Percentiles rank a stretch among this genome's conserved stretches.
Evolutionary conservation across 495 filamentous ascomycete species (phyloP).

Genomic region (Acidiella bohemica): DNA sequence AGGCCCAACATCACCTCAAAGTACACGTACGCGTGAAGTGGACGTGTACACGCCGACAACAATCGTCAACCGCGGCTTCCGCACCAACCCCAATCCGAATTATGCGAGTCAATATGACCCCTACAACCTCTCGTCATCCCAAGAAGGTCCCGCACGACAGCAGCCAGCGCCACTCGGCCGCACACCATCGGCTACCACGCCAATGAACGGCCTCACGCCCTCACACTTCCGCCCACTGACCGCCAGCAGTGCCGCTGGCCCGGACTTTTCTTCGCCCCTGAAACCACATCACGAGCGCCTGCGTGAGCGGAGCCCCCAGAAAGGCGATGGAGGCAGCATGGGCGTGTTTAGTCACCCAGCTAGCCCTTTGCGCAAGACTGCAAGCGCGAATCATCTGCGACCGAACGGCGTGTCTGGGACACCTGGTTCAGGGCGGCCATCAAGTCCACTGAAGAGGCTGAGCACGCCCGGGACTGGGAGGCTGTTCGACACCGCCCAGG

Average conservation of each 20-base stretch:
- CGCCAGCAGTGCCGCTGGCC: slow-evolving; percentile 18
- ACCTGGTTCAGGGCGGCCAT: neutral
- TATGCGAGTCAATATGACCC: slow-evolving; percentile 70
- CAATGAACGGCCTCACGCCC: slow-evolving; percentile 8
- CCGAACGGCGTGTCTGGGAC: neutral
- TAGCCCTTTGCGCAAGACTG: slow-evolving; percentile 60
- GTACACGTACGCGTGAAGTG: slow-evolving; percentile 35
- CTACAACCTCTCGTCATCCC: slow-evolving; percentile 35
- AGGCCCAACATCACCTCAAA: slow-evolving; percentile 18
- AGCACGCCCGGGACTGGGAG: slow-evolving; percentile 18
- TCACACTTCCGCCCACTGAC: slow-evolving; percentile 23
- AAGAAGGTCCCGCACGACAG: slow-evolving; percentile 1
- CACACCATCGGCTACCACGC: slow-evolving; percentile 7
- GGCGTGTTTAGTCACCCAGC: slow-evolving; percentile 69
- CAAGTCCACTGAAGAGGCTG: slow-evolving; percentile 20
- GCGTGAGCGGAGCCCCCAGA: slow-evolving; percentile 20
- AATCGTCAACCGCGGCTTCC: slow-evolving; percentile 66
- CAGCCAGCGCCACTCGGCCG: neutral
- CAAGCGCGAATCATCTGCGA: slow-evolving; percentile 9
- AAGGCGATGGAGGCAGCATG: slow-evolving; percentile 62
- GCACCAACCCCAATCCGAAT: slow-evolving; percentile 76
- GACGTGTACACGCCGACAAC: slow-evolving; percentile 64
- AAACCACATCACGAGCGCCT: slow-evolving; percentile 24
- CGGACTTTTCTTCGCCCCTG: slow-evolving; percentile 42
- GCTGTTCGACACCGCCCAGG: neutral